Percentiles rank a stretch among this genome's conserved stretches.
Conservation (phyloP, 2,329 filamentous ascomycete species). For the Diplodia scrobiculata region DNA sequence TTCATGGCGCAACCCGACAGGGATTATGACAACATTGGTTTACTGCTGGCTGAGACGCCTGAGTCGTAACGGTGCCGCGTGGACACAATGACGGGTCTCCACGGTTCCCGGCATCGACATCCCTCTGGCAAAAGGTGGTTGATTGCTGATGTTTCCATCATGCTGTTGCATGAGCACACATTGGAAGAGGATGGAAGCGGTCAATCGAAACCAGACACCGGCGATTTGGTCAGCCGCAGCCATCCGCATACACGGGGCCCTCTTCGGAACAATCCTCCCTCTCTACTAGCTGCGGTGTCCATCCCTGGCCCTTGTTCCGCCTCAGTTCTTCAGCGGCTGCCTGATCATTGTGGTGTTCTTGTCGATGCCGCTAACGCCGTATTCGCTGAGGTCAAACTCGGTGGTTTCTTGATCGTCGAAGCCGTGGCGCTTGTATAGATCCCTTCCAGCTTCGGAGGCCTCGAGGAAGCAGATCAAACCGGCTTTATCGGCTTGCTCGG, state of each 20-base stretch:
- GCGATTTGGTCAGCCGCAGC: background rate
- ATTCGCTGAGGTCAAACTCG: slow-evolving; percentile 38
- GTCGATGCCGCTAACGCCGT: slow-evolving; percentile 38
- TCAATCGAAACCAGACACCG: no score
- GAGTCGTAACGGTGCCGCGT: no score
- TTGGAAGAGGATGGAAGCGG: background rate
- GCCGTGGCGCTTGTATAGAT: slow-evolving; percentile 41
- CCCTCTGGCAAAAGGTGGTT: background rate
- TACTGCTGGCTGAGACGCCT: background rate
- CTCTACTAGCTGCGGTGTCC: background rate
- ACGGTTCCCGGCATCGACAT: background rate
- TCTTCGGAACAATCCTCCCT: no score
- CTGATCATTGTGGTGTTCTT: slow-evolving; percentile 40
- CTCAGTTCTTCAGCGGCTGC: slow-evolving; percentile 26
- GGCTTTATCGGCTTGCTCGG: slow-evolving; percentile 39
- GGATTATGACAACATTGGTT: background rate
- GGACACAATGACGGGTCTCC: background rate
- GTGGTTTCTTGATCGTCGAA: slow-evolving; percentile 35
- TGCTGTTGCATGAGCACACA: background rate
- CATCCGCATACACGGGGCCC: background rate
- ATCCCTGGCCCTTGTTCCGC: background rate
- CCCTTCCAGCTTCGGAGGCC: slow-evolving; percentile 42
- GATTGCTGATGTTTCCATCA: background rate
- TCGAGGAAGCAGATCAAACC: slow-evolving; percentile 47
- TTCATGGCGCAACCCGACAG: background rate